Percentiles rank a stretch among this genome's conserved stretches.
Evolutionary conservation across 148 eudicot species (phyloP).

Genomic region (Pharnaceum exiguum): DNA sequence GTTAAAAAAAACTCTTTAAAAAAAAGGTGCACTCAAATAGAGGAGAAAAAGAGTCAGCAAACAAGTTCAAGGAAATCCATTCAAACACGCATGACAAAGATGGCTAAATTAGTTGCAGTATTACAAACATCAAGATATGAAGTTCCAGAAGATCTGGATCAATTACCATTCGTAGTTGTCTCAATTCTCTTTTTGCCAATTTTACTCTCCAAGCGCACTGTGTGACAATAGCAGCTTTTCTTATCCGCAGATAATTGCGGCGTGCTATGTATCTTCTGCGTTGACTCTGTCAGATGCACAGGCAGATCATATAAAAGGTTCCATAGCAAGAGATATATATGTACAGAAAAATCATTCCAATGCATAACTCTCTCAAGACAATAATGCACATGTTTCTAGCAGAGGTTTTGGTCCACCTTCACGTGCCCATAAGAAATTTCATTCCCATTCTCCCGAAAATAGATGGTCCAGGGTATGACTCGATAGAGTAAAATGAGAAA

Average conservation of each 20-base stretch:
- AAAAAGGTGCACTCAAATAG: too few relatives aligned
- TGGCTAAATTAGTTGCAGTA: background rate
- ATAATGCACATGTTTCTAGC: too few relatives aligned
- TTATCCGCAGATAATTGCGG: conserved; percentile 33
- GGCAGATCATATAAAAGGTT: conserved; percentile 2
- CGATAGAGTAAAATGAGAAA: too few relatives aligned
- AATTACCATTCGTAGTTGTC: conserved; percentile 66
- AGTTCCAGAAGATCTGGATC: background rate
- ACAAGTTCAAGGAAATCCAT: background rate
- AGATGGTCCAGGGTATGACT: too few relatives aligned
- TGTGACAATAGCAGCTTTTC: conserved; percentile 50
- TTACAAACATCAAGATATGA: conserved; percentile 1
- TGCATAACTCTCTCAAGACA: too few relatives aligned
- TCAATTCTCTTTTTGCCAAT: conserved; percentile 63
- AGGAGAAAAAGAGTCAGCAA: background rate
- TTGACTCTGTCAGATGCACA: conserved; percentile 41
- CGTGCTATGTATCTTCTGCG: conserved; percentile 44
- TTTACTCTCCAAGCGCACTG: conserved; percentile 75
- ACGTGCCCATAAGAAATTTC: too few relatives aligned
- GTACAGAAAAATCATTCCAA: too few relatives aligned
- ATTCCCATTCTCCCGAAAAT: too few relatives aligned
- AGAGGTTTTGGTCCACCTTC: too few relatives aligned
- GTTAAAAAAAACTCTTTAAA: too few relatives aligned
- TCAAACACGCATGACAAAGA: background rate
- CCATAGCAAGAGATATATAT: background rate